Base-by-base conservation (phyloP, 129 eudicot species). In the Logfia minima region DNA sequence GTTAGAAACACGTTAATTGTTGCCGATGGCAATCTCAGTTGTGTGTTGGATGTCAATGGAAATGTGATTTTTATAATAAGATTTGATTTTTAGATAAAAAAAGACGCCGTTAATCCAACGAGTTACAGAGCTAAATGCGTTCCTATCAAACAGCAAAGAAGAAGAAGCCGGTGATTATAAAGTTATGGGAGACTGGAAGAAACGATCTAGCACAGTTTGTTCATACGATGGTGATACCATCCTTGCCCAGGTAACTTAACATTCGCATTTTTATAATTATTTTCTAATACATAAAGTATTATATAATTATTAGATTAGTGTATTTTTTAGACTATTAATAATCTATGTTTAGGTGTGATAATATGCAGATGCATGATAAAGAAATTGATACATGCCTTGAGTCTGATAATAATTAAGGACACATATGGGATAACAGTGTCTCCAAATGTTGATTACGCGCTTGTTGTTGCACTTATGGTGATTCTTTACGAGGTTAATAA, bases 11-110 rank as follows among this genome's bases (percentile, higher is more conserved):
- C 75, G 53, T 80, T 80, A 24, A 59, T 70, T 2, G 83, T 80
- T 3, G 79, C 83, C 0, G 83, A 74, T 39, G 83, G 83, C 32
- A 80, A 73, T 66, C 83, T 80, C 16, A 80, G 75, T 29, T 53
- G 79, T 31, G 83, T 74, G 11, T 41, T 80, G 69, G 83, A 80
- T 18, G 79, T 74, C 35, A 80, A 74, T 16, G 83, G 79, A 3
- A 80, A 80, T 34, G 83, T 80, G 35, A 34, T 56, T 24, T 80
- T 80, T 31, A 74, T 80, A 35, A 66, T 80, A 80, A 66, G 79
- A 80, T 55, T 80, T 80, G 74, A 80, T 74, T 6, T 80, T 80
- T 41, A 80, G 83, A 66, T 74, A 75, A 1, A 80, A 80, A 80
- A 80, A 80, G 62, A 65, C 69, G 1, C 39, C 79, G 5, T 29